phyloP scores from a whole-genome alignment of 305 asterid species.

The Fraxinus paxiana region DNA sequence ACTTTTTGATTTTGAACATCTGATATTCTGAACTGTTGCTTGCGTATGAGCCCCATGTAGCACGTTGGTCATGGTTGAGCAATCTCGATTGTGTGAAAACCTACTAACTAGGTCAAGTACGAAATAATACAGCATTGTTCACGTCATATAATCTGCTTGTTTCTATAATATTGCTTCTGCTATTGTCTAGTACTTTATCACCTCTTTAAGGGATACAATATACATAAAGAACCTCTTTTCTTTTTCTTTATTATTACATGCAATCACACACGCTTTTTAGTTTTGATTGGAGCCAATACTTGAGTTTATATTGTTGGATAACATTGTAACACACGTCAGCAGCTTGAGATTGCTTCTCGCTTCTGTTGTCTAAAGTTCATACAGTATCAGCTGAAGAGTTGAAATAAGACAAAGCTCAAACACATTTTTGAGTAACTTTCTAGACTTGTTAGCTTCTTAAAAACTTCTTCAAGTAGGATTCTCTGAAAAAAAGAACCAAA shows the following conservation, averaged over 20 bases:
- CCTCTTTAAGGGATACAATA: not conserved
- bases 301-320: not conserved
- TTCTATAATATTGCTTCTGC: not conserved
- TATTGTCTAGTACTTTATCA: not conserved
- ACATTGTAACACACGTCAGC: not conserved
- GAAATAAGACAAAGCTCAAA: not conserved
- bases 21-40: slow-evolving; percentile 12
- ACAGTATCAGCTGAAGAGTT: not conserved
- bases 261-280: not conserved
- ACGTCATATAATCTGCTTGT: not conserved
- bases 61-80: slow-evolving; percentile 10
- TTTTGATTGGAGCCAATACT: not conserved
- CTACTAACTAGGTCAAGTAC: not conserved
- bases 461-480: not conserved
- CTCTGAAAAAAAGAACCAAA: not conserved
- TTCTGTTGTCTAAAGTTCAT: not conserved
- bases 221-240: not conserved
- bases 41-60: slow-evolving; percentile 11
- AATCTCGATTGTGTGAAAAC: not conserved
- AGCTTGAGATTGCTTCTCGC: not conserved
- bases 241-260: not conserved
- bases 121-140: not conserved
- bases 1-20: not conserved
- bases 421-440: not conserved
- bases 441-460: not conserved